Conservation (phyloP, 1,284 basidiomycete species). For the Puccinia triticina region DNA sequence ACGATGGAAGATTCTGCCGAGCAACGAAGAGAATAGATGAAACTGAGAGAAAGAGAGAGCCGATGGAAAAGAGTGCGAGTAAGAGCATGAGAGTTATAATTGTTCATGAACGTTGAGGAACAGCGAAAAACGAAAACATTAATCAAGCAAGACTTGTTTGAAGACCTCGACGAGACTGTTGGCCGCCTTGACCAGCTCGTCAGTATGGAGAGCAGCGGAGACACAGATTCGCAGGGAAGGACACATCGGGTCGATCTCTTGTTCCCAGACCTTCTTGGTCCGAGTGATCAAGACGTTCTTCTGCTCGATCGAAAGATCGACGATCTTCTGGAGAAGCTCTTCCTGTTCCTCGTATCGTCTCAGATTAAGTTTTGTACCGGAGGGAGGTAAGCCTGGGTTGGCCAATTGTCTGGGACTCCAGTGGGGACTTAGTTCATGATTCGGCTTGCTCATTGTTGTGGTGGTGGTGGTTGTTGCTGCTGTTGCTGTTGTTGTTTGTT, state of each 20-base stretch:
- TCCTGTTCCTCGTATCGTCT: constrained; percentile 47
- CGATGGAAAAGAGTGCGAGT: neutral
- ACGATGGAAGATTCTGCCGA: no score
- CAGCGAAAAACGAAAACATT: neutral
- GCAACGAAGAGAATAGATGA: no score
- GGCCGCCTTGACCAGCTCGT: constrained; percentile 19
- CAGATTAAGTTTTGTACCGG: neutral
- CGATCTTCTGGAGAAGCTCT: constrained; percentile 40
- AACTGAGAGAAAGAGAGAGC: neutral
- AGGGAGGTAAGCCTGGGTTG: constrained; percentile 21
- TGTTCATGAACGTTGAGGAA: neutral
- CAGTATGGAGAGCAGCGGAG: constrained; percentile 24
- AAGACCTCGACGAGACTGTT: constrained; percentile 32
- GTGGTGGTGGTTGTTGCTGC: neutral
- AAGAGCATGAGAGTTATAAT: neutral
- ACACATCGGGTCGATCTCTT: constrained; percentile 46
- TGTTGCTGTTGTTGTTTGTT: neutral
- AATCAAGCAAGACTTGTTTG: constrained; percentile 16
- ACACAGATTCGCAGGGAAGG: constrained; percentile 48
- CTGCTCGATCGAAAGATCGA: constrained; percentile 32
- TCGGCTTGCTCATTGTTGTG: constrained; percentile 2
- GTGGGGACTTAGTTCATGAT: constrained; percentile 15
- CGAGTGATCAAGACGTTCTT: constrained; percentile 39
- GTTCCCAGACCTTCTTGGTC: constrained; percentile 51
- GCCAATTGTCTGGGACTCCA: constrained; percentile 21